phyloP scores from a whole-genome alignment of 2,329 filamentous ascomycete species.

The Niveomyces coronatus region DNA sequence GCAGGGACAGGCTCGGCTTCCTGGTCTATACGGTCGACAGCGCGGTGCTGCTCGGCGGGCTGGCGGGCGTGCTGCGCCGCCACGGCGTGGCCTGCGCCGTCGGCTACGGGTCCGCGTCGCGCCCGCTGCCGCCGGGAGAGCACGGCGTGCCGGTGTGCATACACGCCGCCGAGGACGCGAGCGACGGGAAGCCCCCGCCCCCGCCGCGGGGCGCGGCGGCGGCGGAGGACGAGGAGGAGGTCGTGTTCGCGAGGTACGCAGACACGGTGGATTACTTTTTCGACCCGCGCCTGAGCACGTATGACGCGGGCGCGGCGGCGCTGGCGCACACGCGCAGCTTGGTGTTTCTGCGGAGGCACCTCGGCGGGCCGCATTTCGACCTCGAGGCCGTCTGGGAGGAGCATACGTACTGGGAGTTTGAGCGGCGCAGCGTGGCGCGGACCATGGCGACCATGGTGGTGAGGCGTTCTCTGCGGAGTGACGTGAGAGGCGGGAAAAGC shows the following conservation, averaged over 20 bases:
- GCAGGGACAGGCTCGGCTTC: not conserved
- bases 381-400: constrained; percentile 71
- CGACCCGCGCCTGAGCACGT: not conserved
- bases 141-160: not conserved
- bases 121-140: not conserved
- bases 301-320: constrained; percentile 28
- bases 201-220: not conserved
- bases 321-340: constrained; percentile 57
- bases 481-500: not conserved
- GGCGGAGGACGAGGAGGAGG: not conserved
- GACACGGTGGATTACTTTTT: not conserved
- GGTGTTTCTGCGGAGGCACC: constrained; percentile 51
- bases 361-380: constrained; percentile 58
- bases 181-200: not conserved
- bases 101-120: not conserved
- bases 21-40: not conserved
- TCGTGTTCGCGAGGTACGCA: not conserved
- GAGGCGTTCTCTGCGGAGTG: not conserved
- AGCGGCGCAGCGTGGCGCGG: constrained; percentile 51
- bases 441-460: constrained; percentile 73
- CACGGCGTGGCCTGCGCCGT: constrained; percentile 6
- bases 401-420: constrained; percentile 63
- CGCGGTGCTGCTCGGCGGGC: not conserved
- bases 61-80: not conserved
- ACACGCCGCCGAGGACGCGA: not conserved